Conservation (phyloP, 306 rosid species). For the Rosa rugosa region DNA sequence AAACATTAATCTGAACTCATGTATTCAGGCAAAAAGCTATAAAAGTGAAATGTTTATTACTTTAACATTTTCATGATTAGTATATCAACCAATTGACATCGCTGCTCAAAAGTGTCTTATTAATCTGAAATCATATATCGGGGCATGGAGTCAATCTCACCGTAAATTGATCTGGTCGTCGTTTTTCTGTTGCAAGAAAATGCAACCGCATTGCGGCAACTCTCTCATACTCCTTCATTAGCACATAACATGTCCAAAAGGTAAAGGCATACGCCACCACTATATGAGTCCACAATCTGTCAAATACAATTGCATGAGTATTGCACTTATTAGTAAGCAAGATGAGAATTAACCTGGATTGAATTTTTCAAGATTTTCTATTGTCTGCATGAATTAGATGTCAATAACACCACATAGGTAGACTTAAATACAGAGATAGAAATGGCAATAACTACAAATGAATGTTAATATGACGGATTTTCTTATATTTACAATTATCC, state of each 20-base stretch:
- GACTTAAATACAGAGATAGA: neutral
- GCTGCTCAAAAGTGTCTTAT: neutral
- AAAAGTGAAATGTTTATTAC: neutral
- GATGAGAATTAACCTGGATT: neutral
- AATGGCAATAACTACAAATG: neutral
- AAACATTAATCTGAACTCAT: constrained; percentile 3
- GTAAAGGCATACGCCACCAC: constrained; percentile 79
- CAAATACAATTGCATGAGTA: constrained; percentile 19
- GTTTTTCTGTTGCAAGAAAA: constrained; percentile 75
- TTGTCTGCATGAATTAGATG: neutral
- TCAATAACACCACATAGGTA: neutral
- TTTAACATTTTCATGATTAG: neutral
- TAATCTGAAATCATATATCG: neutral
- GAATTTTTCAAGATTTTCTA: neutral
- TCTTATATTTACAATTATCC: neutral
- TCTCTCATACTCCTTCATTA: constrained; percentile 73
- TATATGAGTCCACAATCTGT: constrained; percentile 87
- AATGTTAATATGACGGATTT: neutral
- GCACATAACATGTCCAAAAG: constrained; percentile 79
- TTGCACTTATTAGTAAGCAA: neutral
- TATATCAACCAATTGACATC: neutral
- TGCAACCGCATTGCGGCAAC: constrained; percentile 79
- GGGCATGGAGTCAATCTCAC: constrained; percentile 40
- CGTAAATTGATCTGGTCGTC: constrained; percentile 90
- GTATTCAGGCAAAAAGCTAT: neutral